Conservation (phyloP, 139 green algal species). For the Chlorella sp. region DNA sequence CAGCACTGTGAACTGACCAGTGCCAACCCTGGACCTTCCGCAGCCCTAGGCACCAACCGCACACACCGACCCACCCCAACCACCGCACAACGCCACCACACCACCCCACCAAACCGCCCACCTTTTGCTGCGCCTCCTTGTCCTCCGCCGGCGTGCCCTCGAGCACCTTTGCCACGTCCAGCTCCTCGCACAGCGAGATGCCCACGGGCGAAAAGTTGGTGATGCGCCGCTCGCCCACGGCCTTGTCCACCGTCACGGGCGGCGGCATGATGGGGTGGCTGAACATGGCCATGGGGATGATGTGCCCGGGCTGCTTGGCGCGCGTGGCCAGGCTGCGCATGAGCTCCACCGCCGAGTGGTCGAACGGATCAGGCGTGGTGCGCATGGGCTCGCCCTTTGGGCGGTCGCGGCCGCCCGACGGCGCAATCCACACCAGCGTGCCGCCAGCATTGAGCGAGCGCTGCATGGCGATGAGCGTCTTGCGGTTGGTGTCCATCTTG, state of each 20-base stretch:
- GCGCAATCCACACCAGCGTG: slow-evolving; percentile 91
- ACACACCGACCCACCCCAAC: neutral
- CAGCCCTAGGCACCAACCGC: neutral
- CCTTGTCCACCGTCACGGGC: slow-evolving; percentile 76
- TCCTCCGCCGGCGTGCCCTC: slow-evolving; percentile 35
- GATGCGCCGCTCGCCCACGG: slow-evolving; percentile 73
- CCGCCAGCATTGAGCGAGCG: slow-evolving; percentile 64
- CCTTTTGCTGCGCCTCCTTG: slow-evolving; percentile 40
- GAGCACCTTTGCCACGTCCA: slow-evolving; percentile 41
- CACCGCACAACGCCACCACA: neutral
- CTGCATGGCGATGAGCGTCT: slow-evolving; percentile 73
- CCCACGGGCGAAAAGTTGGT: slow-evolving; percentile 68
- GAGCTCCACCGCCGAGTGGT: slow-evolving; percentile 84
- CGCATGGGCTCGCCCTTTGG: slow-evolving; percentile 53
- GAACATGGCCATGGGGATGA: slow-evolving; percentile 93
- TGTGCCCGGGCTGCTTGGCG: slow-evolving; percentile 54
- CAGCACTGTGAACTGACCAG: neutral
- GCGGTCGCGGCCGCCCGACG: slow-evolving; percentile 79
- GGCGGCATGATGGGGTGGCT: slow-evolving; percentile 91
- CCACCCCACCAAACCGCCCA: neutral
- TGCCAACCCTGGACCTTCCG: neutral
- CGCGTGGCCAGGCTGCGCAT: slow-evolving; percentile 65
- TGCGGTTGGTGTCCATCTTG: slow-evolving; percentile 87
- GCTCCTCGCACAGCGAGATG: slow-evolving; percentile 62
- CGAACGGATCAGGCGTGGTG: slow-evolving; percentile 73